A percentile compares a stretch with the other conserved stretches of the same genome.
phyloP scores from a whole-genome alignment of 768 basidiomycete species.

The Suillus lakei region DNA sequence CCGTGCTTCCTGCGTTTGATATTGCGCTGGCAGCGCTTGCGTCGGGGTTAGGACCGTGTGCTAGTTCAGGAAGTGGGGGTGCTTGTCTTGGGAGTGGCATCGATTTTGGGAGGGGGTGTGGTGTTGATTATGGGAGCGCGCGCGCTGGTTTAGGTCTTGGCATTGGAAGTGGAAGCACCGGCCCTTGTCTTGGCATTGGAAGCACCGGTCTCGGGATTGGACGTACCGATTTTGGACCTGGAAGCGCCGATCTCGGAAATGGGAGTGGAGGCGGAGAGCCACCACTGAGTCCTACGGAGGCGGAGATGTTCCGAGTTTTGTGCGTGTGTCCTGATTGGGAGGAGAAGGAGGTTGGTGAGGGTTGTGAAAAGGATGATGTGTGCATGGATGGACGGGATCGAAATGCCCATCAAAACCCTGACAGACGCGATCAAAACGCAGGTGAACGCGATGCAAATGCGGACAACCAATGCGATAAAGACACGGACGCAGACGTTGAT shows the following conservation, averaged over 20 bases:
- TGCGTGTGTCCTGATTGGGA: conserved; percentile 64
- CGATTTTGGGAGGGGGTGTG: neutral
- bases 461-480: neutral
- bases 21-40: conserved; percentile 34
- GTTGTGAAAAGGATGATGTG: conserved; percentile 10
- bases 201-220: neutral
- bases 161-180: neutral
- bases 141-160: neutral
- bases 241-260: conserved; percentile 1
- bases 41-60: conserved; percentile 13
- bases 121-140: neutral
- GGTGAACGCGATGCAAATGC: conserved; percentile 15
- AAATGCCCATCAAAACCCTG: no score
- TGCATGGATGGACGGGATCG: neutral
- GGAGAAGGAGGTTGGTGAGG: conserved; percentile 39
- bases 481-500: conserved; percentile 9
- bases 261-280: conserved; percentile 29
- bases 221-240: neutral
- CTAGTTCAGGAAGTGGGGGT: neutral
- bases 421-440: no score
- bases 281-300: conserved; percentile 71
- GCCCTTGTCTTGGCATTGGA: conserved; percentile 6
- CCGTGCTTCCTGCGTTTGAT: conserved; percentile 26
- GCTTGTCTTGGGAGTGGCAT: neutral
- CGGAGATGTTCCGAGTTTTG: conserved; percentile 70